A percentile compares a stretch with the other conserved stretches of the same genome.
Conservation (phyloP, 805 yeast genomes). For the Wickerhamomyces rabaulensis region DNA sequence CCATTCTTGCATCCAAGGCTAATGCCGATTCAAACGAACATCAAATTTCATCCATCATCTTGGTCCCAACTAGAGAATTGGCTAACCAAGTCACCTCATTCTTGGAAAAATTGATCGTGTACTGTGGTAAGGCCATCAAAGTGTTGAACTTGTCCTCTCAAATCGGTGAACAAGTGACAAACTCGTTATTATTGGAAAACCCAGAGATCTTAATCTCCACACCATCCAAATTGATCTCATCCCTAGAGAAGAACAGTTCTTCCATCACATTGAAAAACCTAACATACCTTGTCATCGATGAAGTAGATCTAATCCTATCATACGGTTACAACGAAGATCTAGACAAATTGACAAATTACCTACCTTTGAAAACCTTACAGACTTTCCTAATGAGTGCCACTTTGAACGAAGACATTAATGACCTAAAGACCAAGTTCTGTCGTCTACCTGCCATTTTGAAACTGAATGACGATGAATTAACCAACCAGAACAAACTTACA, state of each 20-base stretch:
- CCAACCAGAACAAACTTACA: constrained; percentile 50
- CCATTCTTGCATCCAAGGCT: constrained; percentile 46
- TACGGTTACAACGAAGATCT: constrained; percentile 91
- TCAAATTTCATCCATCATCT: constrained; percentile 40
- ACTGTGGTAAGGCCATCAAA: constrained; percentile 62
- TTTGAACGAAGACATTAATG: constrained; percentile 76
- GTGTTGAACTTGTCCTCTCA: constrained; percentile 59
- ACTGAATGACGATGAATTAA: constrained; percentile 63
- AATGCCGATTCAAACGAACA: constrained; percentile 23
- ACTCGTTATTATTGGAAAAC: constrained; percentile 60
- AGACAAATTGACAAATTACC: constrained; percentile 50
- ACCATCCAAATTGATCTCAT: constrained; percentile 67
- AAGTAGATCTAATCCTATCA: constrained; percentile 85
- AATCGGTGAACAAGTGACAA: constrained; percentile 64
- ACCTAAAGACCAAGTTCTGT: constrained; percentile 72
- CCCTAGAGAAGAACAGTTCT: constrained; percentile 42
- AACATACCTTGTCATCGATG: constrained; percentile 81
- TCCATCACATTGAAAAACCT: constrained; percentile 50
- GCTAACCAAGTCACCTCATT: constrained; percentile 79
- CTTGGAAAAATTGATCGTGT: constrained; percentile 60
- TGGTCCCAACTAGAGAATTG: constrained; percentile 92
- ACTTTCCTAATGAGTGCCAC: constrained; percentile 97
- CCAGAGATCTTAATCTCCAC: constrained; percentile 87
- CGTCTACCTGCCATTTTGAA: constrained; percentile 76
- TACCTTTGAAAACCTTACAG: constrained; percentile 76